A percentile compares a stretch with the other conserved stretches of the same genome.
phyloP scores from a whole-genome alignment of 179 eudicot genomes.

The Amaranthus tricolor region DNA sequence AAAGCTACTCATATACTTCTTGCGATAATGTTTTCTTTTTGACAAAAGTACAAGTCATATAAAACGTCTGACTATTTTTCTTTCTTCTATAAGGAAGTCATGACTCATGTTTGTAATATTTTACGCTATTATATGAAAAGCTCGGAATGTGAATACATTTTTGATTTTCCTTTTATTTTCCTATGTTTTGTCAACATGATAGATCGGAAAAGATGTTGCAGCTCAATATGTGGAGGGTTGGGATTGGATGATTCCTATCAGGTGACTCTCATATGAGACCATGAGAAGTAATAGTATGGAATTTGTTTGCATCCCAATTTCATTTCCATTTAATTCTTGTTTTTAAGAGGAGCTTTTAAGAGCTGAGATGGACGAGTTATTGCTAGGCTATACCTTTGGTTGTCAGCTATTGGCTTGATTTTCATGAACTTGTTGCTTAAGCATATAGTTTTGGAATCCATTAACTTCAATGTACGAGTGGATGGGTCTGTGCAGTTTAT shows the following conservation, averaged over 20 bases:
- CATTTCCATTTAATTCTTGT: neutral
- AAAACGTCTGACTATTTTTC: neutral
- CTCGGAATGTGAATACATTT: neutral
- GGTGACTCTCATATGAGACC: conserved; percentile 43
- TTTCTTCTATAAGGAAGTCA: neutral
- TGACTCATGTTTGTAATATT: neutral
- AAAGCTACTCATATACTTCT: neutral
- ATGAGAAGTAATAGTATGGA: conserved; percentile 6
- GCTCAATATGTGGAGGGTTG: conserved; percentile 97
- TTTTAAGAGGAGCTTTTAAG: neutral
- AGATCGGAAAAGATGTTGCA: conserved; percentile 98
- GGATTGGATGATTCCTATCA: conserved; percentile 98
- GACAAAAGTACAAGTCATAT: neutral
- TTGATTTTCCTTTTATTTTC: conserved; percentile 3
- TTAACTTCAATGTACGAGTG: neutral
- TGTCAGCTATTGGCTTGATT: neutral
- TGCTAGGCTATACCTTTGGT: neutral
- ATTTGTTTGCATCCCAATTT: neutral
- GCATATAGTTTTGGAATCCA: neutral
- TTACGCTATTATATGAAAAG: conserved; percentile 14
- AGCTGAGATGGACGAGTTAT: neutral
- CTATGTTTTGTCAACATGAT: conserved; percentile 20
- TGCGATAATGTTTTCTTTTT: neutral
- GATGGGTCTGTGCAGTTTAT: neutral
- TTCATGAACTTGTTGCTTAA: neutral